These are phyloP conservation scores for Pythium vanterpoolii DNA, from an alignment of 352 stramenopile genomes.

Conservation along the genomic window DNA sequence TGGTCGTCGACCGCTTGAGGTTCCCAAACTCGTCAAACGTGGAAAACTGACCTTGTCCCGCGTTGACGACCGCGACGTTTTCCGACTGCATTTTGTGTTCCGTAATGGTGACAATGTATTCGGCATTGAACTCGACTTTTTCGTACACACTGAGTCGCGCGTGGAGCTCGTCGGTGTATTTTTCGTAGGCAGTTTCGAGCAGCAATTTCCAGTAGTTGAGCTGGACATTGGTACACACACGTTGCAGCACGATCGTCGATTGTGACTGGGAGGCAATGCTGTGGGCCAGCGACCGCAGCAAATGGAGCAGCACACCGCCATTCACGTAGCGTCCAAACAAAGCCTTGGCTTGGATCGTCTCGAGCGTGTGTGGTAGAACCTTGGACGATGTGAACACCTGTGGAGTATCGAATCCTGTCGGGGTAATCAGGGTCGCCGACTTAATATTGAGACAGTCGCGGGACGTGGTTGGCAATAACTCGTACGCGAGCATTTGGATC, in stretches of 20 bases:
- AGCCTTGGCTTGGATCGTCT: conserved; percentile 43
- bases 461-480: conserved; percentile 29
- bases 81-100: conserved; percentile 60
- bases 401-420: conserved; percentile 23
- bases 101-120: conserved; percentile 70
- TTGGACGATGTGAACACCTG: conserved; percentile 58
- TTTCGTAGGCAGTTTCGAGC: conserved; percentile 44
- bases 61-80: conserved; percentile 45
- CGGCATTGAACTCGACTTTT: conserved; percentile 43
- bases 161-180: conserved; percentile 62
- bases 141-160: conserved; percentile 61
- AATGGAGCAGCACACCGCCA: conserved; percentile 45
- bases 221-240: conserved; percentile 56
- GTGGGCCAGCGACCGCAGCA: conserved; percentile 50
- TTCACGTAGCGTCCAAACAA: conserved; percentile 66
- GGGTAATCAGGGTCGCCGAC: conserved; percentile 37
- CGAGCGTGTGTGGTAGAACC: conserved; percentile 48
- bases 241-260: conserved; percentile 47
- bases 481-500: conserved; percentile 45
- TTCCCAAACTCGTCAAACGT: conserved; percentile 81
- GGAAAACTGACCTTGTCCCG: conserved; percentile 58
- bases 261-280: conserved; percentile 31
- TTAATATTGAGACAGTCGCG: conserved; percentile 66
- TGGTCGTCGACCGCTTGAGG: conserved; percentile 45
- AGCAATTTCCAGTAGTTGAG: conserved; percentile 63